These are phyloP conservation scores for Cryptococcus wingfieldii DNA, from an alignment of 1,284 basidiomycete genomes.

Conservation along the genomic window DNA sequence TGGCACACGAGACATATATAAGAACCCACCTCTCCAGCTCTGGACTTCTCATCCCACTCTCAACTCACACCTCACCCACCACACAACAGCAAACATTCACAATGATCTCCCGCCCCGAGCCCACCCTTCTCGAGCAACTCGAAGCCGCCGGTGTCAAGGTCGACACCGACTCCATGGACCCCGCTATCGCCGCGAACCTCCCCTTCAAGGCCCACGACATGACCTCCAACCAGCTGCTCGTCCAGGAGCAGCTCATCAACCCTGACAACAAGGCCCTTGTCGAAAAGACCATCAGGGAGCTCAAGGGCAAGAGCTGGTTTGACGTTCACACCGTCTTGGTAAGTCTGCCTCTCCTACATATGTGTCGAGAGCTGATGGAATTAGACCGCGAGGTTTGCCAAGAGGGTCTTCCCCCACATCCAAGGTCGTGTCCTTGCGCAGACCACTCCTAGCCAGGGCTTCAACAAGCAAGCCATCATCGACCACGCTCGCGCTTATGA, in stretches of 20 bases:
- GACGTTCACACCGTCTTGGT: conserved; percentile 31
- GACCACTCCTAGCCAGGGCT: conserved; percentile 17
- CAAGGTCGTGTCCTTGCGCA: conserved; percentile 27
- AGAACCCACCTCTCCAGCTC: background rate
- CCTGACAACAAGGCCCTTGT: conserved; percentile 33
- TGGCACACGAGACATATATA: background rate
- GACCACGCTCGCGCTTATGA: conserved; percentile 21
- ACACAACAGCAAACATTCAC: conserved; percentile 1
- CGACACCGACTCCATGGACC: conserved; percentile 35
- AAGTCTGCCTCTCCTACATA: conserved; percentile 10
- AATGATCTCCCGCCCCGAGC: conserved; percentile 17
- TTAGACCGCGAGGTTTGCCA: conserved; percentile 23
- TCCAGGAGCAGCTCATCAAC: conserved; percentile 24
- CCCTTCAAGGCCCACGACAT: conserved; percentile 34
- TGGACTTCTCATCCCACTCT: background rate
- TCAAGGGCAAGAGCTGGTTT: conserved; percentile 22
- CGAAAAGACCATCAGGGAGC: conserved; percentile 23
- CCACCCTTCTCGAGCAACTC: conserved; percentile 34
- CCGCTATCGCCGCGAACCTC: conserved; percentile 22
- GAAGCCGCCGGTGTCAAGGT: conserved; percentile 24
- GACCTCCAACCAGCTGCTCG: conserved; percentile 35
- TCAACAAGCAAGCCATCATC: conserved; percentile 22
- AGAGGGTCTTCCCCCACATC: conserved; percentile 18
- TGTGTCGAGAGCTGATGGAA: background rate
- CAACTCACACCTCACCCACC: background rate